Evolutionary conservation across 2,329 filamentous ascomycete genomes (phyloP).

Genomic region (Cryphonectria parasitica): DNA sequence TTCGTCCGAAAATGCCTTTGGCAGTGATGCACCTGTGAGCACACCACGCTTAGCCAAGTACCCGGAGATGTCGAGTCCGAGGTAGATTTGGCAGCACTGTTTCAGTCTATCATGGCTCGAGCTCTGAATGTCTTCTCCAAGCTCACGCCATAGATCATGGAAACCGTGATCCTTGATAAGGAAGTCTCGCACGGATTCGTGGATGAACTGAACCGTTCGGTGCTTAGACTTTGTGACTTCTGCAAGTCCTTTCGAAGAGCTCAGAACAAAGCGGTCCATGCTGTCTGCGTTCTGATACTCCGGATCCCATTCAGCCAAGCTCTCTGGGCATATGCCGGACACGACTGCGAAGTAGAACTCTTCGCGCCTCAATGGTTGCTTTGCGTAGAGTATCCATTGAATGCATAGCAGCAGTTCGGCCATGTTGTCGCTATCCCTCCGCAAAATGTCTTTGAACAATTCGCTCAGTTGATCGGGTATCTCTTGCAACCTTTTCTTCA

Average conservation of each 20-base stretch:
- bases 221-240: constrained; percentile 41
- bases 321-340: constrained; percentile 32
- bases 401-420: constrained; percentile 49
- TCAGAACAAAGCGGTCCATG: constrained; percentile 41
- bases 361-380: constrained; percentile 42
- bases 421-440: constrained; percentile 46
- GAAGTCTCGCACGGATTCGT: constrained; percentile 27
- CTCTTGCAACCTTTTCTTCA: constrained; percentile 38
- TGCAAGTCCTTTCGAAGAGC: constrained; percentile 52
- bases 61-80: not conserved
- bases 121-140: constrained; percentile 25
- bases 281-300: constrained; percentile 28
- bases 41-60: not conserved
- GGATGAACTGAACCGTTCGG: constrained; percentile 28
- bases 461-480: constrained; percentile 46
- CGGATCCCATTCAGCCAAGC: constrained; percentile 35
- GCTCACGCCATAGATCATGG: constrained; percentile 22
- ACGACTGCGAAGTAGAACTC: constrained; percentile 52
- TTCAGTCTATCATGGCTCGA: constrained; percentile 30
- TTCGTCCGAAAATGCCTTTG: constrained; percentile 6
- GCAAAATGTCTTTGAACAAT: constrained; percentile 55
- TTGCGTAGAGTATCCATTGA: constrained; percentile 56
- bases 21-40: not conserved
- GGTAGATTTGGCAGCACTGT: constrained; percentile 22
- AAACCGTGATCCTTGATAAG: constrained; percentile 28